Evolutionary conservation across 768 basidiomycete genomes (phyloP), one percentile per base, ranked within the genome.

Genomic region (Leccinum longicurvipes): DNA sequence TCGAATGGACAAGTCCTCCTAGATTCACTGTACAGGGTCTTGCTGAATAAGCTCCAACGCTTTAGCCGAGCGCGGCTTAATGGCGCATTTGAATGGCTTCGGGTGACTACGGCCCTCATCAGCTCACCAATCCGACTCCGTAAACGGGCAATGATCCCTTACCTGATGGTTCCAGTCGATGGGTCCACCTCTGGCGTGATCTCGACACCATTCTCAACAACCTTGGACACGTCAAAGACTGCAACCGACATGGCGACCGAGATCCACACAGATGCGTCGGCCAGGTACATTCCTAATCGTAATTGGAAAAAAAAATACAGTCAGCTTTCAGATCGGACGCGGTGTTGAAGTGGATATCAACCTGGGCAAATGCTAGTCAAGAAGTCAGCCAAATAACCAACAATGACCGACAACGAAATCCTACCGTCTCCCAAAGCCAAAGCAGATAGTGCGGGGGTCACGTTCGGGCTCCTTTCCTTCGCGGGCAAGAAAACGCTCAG

Each of bases 371-470:
- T 64, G 12, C 61, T 69, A 50, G 44, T 23, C 27, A 23, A 28
- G 29, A 25, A 21, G 41, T 45, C 56, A 64, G 55, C 50, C 42
- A 29, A 36, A 51, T 57, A 47, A 45, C 47, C 14, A 29, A 45
- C 24, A 27, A 47, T 55, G 7, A 27, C 53, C 50, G 31, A 52
- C 49, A 49, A 55, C 36, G 53, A 10, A 48, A 49, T 73, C 76
- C 19, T 68, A 71, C 65, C 87, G 79, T 71, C 87, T 75, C 47
- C 87, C 87, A 63, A 87, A 89, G 7, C 87, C 87, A 70, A 87
- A 89, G 62, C 81, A 84, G 47, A 84, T 65, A 47, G 76, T 76
- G 53, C 81, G 81, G 56, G 85, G 83, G 67, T 87, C 85, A 19
- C 62, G 66, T 62, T 86, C 82, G 28, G 77, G 77, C 44, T 68